A percentile compares a stretch with the other conserved stretches of the same genome.
Evolutionary conservation across 352 stramenopile genomes (phyloP).

Genomic region (Elongisporangium prolatum): DNA sequence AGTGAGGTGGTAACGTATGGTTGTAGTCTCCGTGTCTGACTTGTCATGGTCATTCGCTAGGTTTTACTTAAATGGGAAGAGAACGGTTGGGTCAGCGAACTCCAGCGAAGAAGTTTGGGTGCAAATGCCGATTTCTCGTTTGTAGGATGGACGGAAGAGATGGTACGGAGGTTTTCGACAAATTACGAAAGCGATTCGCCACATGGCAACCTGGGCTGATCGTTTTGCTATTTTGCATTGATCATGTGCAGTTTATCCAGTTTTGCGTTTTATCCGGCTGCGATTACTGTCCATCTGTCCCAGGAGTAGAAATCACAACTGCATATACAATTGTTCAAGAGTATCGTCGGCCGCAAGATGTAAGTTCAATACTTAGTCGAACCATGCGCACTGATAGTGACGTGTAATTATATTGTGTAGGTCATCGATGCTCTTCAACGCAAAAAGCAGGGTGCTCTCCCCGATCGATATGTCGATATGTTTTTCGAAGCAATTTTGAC

Average conservation of each 20-base stretch:
- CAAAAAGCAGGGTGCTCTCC: constrained; percentile 35
- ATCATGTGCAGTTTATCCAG: constrained; percentile 50
- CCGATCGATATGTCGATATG: constrained; percentile 29
- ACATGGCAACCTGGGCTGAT: background rate
- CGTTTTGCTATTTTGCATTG: background rate
- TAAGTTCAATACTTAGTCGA: background rate
- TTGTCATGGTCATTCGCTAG: constrained; percentile 5
- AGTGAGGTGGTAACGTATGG: background rate
- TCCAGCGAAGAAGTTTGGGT: constrained; percentile 77
- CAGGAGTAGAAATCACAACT: constrained; percentile 73
- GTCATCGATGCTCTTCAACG: constrained; percentile 46
- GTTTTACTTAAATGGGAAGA: constrained; percentile 94
- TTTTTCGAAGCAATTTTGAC: constrained; percentile 77
- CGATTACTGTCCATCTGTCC: constrained; percentile 83
- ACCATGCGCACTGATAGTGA: background rate
- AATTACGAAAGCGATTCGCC: background rate
- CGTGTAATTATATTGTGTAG: constrained; percentile 5
- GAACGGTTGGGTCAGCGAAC: constrained; percentile 81
- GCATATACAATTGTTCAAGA: constrained; percentile 68
- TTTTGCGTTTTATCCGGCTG: constrained; percentile 87
- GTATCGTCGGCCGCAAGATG: background rate
- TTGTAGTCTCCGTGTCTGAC: too few relatives aligned
- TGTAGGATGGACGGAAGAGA: constrained; percentile 83
- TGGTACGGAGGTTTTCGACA: too few relatives aligned
- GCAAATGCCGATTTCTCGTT: constrained; percentile 82